These are phyloP conservation scores for Globisporangium rhizosaccharum DNA, from an alignment of 352 stramenopile species.

Conservation along the genomic window DNA sequence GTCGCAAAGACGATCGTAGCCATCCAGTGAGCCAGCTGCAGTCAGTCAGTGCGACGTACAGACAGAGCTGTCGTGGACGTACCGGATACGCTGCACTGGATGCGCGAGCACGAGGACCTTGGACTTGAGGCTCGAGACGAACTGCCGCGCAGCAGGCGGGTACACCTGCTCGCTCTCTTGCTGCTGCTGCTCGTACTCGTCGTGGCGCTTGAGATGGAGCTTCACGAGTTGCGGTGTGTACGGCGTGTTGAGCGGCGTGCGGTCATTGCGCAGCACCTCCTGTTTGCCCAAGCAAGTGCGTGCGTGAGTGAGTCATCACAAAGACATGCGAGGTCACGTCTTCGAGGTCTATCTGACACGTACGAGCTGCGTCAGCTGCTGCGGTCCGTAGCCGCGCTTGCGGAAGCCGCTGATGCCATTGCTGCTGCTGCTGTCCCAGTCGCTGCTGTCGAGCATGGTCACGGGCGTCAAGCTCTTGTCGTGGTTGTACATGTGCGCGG, in stretches of 20 bases:
- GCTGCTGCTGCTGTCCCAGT: constrained; percentile 33
- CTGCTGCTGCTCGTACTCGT: constrained; percentile 40
- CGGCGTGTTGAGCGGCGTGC: constrained; percentile 76
- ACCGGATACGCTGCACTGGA: constrained; percentile 48
- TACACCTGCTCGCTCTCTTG: constrained; percentile 24
- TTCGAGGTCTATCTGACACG: not conserved
- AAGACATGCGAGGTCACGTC: not conserved
- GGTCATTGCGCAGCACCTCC: constrained; percentile 61
- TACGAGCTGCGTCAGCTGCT: constrained; percentile 33
- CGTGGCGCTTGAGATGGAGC: constrained; percentile 60
- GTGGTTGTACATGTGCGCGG: not conserved
- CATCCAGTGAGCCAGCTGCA: no score
- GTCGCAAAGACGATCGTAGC: not conserved
- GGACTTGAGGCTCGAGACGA: constrained; percentile 37
- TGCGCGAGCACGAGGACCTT: constrained; percentile 32
- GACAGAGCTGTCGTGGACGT: not conserved
- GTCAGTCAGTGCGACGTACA: not conserved
- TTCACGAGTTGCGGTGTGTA: constrained; percentile 86
- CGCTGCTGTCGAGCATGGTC: constrained; percentile 18
- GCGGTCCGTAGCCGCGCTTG: constrained; percentile 44
- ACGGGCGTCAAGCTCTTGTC: constrained; percentile 16
- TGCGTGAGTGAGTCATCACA: constrained; percentile 1
- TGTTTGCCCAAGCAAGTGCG: constrained; percentile 8
- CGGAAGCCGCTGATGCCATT: constrained; percentile 19
- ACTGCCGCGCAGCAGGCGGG: constrained; percentile 14